Conservation (phyloP, 495 filamentous ascomycete species). For the Trichoderma virens region DNA sequence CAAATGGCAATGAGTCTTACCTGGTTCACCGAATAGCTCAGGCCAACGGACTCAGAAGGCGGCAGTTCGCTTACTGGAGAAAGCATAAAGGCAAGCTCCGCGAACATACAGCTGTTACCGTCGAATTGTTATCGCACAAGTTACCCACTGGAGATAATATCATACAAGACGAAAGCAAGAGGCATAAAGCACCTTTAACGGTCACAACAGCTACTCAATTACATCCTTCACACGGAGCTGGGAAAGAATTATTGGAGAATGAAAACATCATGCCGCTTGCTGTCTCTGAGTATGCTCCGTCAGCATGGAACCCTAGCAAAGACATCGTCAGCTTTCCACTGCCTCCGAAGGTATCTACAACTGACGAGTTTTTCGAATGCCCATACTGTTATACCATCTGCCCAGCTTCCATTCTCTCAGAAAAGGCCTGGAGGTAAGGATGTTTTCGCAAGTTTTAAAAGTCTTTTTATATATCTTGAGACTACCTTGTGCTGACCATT, state of each 20-base stretch:
- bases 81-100: slow-evolving; percentile 17
- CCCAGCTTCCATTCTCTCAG: slow-evolving; percentile 10
- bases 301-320: slow-evolving; percentile 9
- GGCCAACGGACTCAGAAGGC: slow-evolving; percentile 16
- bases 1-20: slow-evolving; percentile 11
- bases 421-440: slow-evolving; percentile 17
- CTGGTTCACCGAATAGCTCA: slow-evolving; percentile 18
- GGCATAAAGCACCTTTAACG: neutral
- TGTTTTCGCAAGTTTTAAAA: neutral
- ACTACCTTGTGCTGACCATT: neutral
- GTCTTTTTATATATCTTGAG: neutral
- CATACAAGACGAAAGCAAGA: neutral
- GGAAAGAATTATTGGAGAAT: neutral
- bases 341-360: slow-evolving; percentile 10
- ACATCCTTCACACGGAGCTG: neutral
- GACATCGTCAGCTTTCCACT: slow-evolving; percentile 13
- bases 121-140: neutral
- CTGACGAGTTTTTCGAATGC: slow-evolving; percentile 16
- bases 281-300: slow-evolving; percentile 13
- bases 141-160: neutral
- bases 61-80: slow-evolving; percentile 20
- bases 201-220: neutral
- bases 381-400: slow-evolving; percentile 21
- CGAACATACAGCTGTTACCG: slow-evolving; percentile 12
- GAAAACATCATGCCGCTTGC: neutral